A percentile compares a stretch with the other conserved stretches of the same genome.
phyloP scores from a whole-genome alignment of 305 asterid species.

The Coffea humblotiana region DNA sequence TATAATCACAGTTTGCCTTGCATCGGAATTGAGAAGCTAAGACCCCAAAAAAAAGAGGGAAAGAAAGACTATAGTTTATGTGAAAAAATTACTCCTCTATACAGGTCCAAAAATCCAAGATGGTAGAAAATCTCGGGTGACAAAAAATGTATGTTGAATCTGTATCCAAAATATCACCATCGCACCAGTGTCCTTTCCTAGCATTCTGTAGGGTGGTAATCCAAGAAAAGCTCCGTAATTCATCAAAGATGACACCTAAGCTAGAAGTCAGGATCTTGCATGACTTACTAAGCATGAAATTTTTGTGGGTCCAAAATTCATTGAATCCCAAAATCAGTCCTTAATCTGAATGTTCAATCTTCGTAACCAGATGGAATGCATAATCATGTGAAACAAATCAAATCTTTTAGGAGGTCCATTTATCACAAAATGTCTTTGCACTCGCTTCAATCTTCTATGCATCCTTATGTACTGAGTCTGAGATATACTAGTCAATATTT shows the following conservation, averaged over 20 bases:
- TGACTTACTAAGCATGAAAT: background rate
- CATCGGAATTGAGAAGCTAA: no score
- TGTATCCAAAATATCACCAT: no score
- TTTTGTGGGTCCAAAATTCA: background rate
- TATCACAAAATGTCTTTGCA: slow-evolving; percentile 41
- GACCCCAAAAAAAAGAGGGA: no score
- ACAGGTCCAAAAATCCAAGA: no score
- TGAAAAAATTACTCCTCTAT: no score
- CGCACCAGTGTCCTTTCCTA: no score
- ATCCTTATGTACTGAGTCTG: slow-evolving; percentile 37
- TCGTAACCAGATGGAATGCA: slow-evolving; percentile 41
- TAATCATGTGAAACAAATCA: slow-evolving; percentile 36
- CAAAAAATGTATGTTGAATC: no score
- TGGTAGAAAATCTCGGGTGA: no score
- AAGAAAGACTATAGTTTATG: no score
- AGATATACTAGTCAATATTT: slow-evolving; percentile 33
- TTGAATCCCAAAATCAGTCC: background rate
- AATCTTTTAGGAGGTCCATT: slow-evolving; percentile 38
- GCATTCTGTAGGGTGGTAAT: no score
- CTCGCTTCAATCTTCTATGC: slow-evolving; percentile 42
- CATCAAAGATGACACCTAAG: background rate
- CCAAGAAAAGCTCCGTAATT: no score
- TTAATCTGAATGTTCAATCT: slow-evolving; percentile 36
- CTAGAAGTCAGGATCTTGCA: background rate
- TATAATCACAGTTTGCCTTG: no score